phyloP scores from a whole-genome alignment of 106 monocot species.

The Apostasia ramifera region DNA sequence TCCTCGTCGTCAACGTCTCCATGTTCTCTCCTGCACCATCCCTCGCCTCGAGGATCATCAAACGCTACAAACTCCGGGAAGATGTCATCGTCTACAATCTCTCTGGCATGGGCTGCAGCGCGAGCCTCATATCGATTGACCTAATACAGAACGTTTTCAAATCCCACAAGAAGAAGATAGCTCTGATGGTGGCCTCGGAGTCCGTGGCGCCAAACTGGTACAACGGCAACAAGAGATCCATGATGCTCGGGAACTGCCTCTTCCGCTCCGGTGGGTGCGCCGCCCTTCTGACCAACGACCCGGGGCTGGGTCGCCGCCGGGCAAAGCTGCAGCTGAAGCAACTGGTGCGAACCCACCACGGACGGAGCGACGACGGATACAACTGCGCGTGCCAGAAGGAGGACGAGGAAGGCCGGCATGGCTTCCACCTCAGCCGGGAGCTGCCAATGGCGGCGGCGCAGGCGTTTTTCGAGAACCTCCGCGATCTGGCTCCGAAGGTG shows the following conservation, averaged over 20 bases:
- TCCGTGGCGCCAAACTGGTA: conserved; percentile 82
- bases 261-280: conserved; percentile 63
- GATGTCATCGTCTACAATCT: conserved; percentile 64
- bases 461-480: neutral
- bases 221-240: conserved; percentile 58
- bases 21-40: conserved; percentile 67
- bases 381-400: neutral
- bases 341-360: neutral
- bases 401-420: conserved; percentile 2
- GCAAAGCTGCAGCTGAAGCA: neutral
- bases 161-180: conserved; percentile 16
- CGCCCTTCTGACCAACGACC: conserved; percentile 44
- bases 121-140: conserved; percentile 59
- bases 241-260: conserved; percentile 73
- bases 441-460: neutral
- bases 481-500: neutral
- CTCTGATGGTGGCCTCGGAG: conserved; percentile 58
- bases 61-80: conserved; percentile 61
- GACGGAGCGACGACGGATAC: neutral
- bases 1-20: conserved; percentile 70
- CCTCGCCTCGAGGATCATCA: conserved; percentile 41
- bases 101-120: conserved; percentile 88
- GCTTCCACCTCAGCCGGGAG: conserved; percentile 4
- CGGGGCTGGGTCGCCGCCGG: neutral
- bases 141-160: conserved; percentile 40